Base-by-base conservation (phyloP, 805 yeast genomes). In the Saccharomycopsis oosterbeekiorum region DNA sequence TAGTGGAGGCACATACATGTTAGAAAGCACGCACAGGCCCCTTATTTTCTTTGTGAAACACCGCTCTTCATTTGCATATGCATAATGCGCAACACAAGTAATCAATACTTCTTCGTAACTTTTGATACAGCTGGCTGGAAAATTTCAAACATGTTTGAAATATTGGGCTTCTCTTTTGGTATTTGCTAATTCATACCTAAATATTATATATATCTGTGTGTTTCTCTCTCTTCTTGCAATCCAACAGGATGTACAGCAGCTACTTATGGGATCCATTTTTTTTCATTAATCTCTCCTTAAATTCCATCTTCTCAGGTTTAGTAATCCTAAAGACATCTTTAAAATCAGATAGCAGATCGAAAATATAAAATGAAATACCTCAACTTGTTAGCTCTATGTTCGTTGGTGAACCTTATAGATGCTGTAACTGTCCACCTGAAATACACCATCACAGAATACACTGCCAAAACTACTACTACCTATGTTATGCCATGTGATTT, bases 371-470 rank as follows among this genome's bases (percentile, higher is more conserved):
- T 21, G 39, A 36, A 21, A 47, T 42, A 15, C 29, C 21, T 47
- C 15, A 57, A 21, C 10, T 57, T 47, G 40, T 57, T 34, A 47
- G 29, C 59, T 57, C 26, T 47, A 21, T 43, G 34, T 15, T 53
- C 56, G 8, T 47, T 47, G 14, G 53, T 47, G 53, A 21, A 24
- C 29, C 34, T 59, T 29, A 50, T 51, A 14, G 58, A 54, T n/a
- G 57, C 58, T n/a, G 58, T 34, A 17, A 59, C 61, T 2, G 61
- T 59, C 43, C 47, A 54, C 26, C 21, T 26, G 15, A 59, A 60
- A 2, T 21, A 37, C 10, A 60, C 58, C 1, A 39, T 60, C 21
- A 60, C 62, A 24, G 15, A 40, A 11, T 57, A 37, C 17, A 34
- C 59, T 14, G 62, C 54, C 21, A 29, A 29, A 57, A 24, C 60